Conservation (phyloP, 805 yeast species). For the Brettanomyces nanus region DNA sequence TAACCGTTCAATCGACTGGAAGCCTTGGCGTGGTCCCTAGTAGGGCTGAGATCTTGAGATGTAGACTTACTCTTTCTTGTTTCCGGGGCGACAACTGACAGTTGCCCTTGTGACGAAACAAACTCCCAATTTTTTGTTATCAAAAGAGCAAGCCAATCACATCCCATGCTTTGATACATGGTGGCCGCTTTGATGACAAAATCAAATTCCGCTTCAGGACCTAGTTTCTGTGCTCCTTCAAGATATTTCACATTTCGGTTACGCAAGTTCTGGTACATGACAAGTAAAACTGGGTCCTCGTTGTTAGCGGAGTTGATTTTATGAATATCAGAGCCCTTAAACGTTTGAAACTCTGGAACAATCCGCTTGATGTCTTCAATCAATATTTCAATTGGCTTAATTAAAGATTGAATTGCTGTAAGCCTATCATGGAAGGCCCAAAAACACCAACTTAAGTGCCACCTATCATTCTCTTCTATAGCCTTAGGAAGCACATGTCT, state of each 20-base stretch:
- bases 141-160: conserved; percentile 66
- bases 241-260: conserved; percentile 41
- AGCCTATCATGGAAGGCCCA: conserved; percentile 51
- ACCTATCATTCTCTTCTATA: conserved; percentile 56
- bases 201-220: conserved; percentile 43
- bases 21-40: no score
- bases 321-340: conserved; percentile 32
- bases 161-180: conserved; percentile 83
- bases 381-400: conserved; percentile 41
- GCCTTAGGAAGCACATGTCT: conserved; percentile 48
- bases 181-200: conserved; percentile 55
- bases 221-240: conserved; percentile 39
- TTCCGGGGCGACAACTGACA: no score
- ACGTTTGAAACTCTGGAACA: conserved; percentile 21
- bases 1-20: no score
- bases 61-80: no score
- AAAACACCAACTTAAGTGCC: conserved; percentile 76
- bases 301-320: conserved; percentile 15
- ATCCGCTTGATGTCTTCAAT: conserved; percentile 21
- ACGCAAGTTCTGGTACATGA: conserved; percentile 57
- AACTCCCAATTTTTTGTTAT: conserved; percentile 66
- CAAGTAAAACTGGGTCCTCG: conserved; percentile 77
- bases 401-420: conserved; percentile 54
- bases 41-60: no score
- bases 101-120: conserved; percentile 30